Base-by-base conservation (phyloP, 805 yeast genomes). In the Lipomyces spencermartinsiae region DNA sequence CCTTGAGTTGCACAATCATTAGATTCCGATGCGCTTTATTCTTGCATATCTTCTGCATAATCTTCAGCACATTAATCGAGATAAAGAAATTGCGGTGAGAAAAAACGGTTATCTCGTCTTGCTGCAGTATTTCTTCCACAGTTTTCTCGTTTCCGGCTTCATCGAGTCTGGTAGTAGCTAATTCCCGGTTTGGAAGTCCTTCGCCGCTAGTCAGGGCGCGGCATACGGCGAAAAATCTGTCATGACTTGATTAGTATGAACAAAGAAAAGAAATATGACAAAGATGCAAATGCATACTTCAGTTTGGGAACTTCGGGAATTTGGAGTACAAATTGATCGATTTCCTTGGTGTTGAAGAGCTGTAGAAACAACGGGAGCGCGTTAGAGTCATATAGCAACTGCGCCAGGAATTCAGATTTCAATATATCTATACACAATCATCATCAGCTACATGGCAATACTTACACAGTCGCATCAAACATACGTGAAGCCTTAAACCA, bases 401-500 rank as follows among this genome's bases (percentile, higher is more conserved):
- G 84, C 6, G 89, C 78, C 14, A 94, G 79, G 73, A 89, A 91
- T 76, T 92, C 96, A 76, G 84, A 88, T 76, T 94, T 93, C 70
- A 93, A 77, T 1, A 92, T 80, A 76, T 95, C 71, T 67, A 54
- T 5, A 29, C 29, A 16, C 10, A 22, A 25, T 46, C 37, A 53
- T 29, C 35, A 19, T 61, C 29, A 59, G 61, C n/a, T 4, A 56
- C 19, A n/a, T 25, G 14, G 49, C 29, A 29, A 63, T 29, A 16
- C 14, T 34, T 5, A 54, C n/a, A n/a, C 19, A 39, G 6, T 37
- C 16, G 43, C 43, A 37, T 10, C 19, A 19, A 53, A 33, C 71
- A 25, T 59, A 67, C 71, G 97, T 58, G 87, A 89, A 9, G 84
- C 77, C 75, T 90, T 91, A 76, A 91, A 89, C 97, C 98, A 93